phyloP scores from a whole-genome alignment of 352 stramenopile species.

The Globisporangium middletonii region DNA sequence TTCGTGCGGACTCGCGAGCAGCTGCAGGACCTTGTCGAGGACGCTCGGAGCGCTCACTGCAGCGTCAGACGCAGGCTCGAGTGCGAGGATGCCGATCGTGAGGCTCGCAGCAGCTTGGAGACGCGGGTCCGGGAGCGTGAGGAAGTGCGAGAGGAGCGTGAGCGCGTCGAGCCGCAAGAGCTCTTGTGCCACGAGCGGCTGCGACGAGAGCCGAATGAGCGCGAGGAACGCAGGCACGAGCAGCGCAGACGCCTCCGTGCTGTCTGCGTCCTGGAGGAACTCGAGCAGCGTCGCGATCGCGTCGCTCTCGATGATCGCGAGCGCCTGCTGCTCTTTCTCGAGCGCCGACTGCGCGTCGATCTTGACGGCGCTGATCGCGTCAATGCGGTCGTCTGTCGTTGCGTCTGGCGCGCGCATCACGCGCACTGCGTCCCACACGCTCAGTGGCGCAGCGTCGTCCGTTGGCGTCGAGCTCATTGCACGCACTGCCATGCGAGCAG shows the following conservation, averaged over 20 bases:
- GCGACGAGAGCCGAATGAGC: conserved; percentile 53
- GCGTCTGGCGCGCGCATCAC: conserved; percentile 32
- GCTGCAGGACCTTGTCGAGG: conserved; percentile 31
- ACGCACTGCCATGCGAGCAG: neutral
- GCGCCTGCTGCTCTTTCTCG: conserved; percentile 30
- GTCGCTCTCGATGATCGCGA: conserved; percentile 54
- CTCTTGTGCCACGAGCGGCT: conserved; percentile 47
- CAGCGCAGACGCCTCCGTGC: conserved; percentile 37
- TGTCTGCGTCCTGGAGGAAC: conserved; percentile 47
- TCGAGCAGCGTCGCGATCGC: conserved; percentile 33
- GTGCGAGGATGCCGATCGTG: conserved; percentile 54
- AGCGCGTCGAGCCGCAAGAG: conserved; percentile 44
- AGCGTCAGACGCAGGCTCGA: conserved; percentile 25
- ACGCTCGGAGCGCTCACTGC: conserved; percentile 29
- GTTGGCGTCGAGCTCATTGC: conserved; percentile 2
- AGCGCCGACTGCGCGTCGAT: conserved; percentile 21
- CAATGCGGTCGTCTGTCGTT: conserved; percentile 23
- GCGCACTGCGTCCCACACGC: conserved; percentile 22
- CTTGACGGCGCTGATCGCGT: conserved; percentile 27
- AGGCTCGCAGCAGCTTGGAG: conserved; percentile 61
- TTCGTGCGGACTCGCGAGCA: conserved; percentile 49
- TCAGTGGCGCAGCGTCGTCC: neutral
- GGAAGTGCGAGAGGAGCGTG: conserved; percentile 33
- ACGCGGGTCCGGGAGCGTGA: conserved; percentile 39
- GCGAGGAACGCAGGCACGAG: conserved; percentile 57